These are phyloP conservation scores for Wallacemonas sp. DNA, from an alignment of 208 protist genomes.

Conservation along the genomic window DNA sequence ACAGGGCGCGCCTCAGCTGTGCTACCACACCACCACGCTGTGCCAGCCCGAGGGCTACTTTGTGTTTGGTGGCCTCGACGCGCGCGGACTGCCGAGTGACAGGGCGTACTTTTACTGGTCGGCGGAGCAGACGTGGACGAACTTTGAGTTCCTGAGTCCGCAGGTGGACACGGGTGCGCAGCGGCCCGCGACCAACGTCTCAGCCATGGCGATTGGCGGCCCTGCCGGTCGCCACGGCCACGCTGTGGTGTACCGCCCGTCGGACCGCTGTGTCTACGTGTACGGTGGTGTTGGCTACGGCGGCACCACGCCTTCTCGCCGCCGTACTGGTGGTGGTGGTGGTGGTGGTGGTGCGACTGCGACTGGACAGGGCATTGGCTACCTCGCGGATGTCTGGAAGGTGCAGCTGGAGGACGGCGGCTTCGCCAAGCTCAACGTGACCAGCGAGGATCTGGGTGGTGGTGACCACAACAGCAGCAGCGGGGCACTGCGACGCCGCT, in stretches of 20 bases:
- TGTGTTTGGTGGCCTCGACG: conserved; percentile 44
- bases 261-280: conserved; percentile 55
- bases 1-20: conserved; percentile 32
- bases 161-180: conserved; percentile 3
- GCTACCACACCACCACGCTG: conserved; percentile 57
- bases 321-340: neutral
- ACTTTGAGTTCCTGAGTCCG: conserved; percentile 24
- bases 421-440: neutral
- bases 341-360: neutral
- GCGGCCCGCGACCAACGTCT: conserved; percentile 20
- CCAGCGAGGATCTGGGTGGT: neutral
- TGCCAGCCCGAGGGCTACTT: conserved; percentile 45
- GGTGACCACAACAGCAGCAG: neutral
- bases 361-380: neutral
- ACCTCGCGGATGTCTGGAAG: conserved; percentile 38
- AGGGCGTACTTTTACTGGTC: conserved; percentile 32
- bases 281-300: conserved; percentile 51
- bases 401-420: conserved; percentile 28
- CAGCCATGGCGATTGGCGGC: conserved; percentile 15
- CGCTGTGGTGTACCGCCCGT: conserved; percentile 41
- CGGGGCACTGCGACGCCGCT: neutral
- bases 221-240: conserved; percentile 50
- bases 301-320: neutral
- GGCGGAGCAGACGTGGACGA: conserved; percentile 30
- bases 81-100: neutral